These are phyloP conservation scores for Zizania latifolia DNA, from an alignment of 176 grass and related monocot species.

Conservation along the genomic window DNA sequence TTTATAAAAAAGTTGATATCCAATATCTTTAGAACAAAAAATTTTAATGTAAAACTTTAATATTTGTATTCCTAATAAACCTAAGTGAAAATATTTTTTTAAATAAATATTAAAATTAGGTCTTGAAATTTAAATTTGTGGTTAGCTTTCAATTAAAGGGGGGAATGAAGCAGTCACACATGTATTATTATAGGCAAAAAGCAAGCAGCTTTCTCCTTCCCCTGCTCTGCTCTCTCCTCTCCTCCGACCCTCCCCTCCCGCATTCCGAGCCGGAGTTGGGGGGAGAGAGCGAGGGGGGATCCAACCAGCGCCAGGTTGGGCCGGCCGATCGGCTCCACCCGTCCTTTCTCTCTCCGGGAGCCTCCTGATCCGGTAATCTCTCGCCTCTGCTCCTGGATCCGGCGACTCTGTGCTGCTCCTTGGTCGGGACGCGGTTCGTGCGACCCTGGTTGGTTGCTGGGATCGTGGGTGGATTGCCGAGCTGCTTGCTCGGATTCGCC, in stretches of 20 bases:
- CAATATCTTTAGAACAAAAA: too few species aligned
- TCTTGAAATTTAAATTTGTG: too few species aligned
- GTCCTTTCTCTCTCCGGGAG: neutral
- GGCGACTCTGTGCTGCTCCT: neutral
- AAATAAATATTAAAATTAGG: too few species aligned
- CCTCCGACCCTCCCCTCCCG: too few species aligned
- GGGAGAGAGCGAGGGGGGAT: neutral
- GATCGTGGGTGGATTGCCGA: neutral
- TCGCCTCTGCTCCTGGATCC: slow-evolving; percentile 26
- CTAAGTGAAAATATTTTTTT: too few species aligned
- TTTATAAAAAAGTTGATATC: too few species aligned
- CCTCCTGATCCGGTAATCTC: neutral
- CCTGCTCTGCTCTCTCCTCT: too few species aligned
- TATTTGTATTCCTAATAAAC: too few species aligned
- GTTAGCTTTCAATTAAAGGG: too few species aligned
- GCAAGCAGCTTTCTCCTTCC: too few species aligned
- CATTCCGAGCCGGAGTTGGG: slow-evolving; percentile 6
- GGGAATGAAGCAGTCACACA: too few species aligned
- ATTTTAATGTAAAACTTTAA: too few species aligned
- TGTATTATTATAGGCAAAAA: neutral
- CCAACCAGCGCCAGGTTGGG: neutral
- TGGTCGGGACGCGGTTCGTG: neutral
- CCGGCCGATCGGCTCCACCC: neutral
- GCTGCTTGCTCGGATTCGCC: neutral
- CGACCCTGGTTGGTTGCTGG: neutral